Conservation (phyloP, 306 rosid species). For the Prunus campanulata region DNA sequence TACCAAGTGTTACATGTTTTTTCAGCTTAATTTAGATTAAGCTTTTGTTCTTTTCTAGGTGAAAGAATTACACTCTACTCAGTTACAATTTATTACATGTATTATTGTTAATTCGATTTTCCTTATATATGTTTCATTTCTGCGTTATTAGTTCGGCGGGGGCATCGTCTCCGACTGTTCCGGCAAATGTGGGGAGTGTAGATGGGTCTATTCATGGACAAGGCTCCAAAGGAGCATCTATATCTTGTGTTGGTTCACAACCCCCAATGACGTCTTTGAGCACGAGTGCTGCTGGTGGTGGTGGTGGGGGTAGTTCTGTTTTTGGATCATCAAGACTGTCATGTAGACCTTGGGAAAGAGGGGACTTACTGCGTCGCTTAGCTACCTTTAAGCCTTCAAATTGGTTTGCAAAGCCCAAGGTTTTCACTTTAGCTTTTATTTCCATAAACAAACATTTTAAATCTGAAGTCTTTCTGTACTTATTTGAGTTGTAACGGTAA, state of each 20-base stretch:
- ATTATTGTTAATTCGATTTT: neutral
- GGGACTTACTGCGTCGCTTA: conserved; percentile 92
- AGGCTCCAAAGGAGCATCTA: conserved; percentile 91
- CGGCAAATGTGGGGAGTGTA: conserved; percentile 82
- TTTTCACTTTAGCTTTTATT: conserved; percentile 39
- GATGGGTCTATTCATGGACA: conserved; percentile 87
- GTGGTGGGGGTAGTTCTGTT: conserved; percentile 38
- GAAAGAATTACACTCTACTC: neutral
- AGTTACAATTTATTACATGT: neutral
- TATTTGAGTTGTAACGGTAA: neutral
- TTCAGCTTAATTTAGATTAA: neutral
- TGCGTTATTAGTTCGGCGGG: conserved; percentile 84
- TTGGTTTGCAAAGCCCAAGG: conserved; percentile 95
- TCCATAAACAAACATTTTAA: conserved; percentile 12
- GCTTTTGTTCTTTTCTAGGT: neutral
- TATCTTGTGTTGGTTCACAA: conserved; percentile 93
- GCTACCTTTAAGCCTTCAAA: conserved; percentile 80
- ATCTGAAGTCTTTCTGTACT: neutral
- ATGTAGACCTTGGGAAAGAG: conserved; percentile 99
- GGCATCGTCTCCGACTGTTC: conserved; percentile 92
- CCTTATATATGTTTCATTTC: neutral
- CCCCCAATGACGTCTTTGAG: conserved; percentile 81
- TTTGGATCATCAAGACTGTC: conserved; percentile 77
- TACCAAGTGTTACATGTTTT: neutral
- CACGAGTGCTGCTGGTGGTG: conserved; percentile 68